These are phyloP conservation scores for Prototheca cutis DNA, from an alignment of 163 green algal species.

Conservation along the genomic window DNA sequence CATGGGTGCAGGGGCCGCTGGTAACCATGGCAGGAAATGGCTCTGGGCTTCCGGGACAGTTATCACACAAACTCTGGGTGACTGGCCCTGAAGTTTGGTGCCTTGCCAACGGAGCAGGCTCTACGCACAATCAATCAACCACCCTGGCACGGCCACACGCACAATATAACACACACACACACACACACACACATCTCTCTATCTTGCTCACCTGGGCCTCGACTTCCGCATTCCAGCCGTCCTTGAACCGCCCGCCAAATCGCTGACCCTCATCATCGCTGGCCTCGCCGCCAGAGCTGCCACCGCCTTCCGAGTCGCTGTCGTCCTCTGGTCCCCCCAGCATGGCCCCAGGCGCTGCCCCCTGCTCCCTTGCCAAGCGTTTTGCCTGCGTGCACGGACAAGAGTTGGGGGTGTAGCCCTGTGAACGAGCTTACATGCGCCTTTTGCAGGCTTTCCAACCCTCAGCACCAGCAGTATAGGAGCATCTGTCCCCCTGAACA, in stretches of 20 bases:
- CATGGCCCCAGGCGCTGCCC: neutral
- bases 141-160: too few species aligned
- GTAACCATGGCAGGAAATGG: too few species aligned
- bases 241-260: neutral
- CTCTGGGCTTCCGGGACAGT: too few species aligned
- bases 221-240: neutral
- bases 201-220: neutral
- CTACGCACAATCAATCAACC: neutral
- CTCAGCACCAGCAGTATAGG: neutral
- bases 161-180: too few species aligned
- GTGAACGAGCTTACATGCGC: neutral
- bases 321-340: neutral
- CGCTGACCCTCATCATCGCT: constrained; percentile 11
- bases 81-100: neutral
- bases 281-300: neutral
- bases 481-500: neutral
- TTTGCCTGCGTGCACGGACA: constrained; percentile 1
- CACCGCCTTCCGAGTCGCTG: too few species aligned
- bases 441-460: too few species aligned
- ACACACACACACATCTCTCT: too few species aligned
- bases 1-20: neutral
- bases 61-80: neutral
- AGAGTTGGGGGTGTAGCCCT: neutral
- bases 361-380: constrained; percentile 6
- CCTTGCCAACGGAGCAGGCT: neutral